These are phyloP conservation scores for Colletotrichum salicis DNA, from an alignment of 2,329 filamentous ascomycete genomes.

Conservation along the genomic window DNA sequence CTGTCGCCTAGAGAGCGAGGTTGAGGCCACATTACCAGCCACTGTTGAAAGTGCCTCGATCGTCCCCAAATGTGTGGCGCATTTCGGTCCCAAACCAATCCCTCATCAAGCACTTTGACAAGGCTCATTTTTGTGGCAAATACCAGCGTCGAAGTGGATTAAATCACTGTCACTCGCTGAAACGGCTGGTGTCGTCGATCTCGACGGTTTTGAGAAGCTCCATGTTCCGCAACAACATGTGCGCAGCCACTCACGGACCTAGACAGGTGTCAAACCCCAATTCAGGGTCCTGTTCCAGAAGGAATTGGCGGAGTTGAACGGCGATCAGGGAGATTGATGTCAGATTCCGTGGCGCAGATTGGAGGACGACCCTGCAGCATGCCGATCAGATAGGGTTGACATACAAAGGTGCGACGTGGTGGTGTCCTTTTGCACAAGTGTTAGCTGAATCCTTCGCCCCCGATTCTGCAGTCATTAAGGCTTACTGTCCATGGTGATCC, in stretches of 20 bases:
- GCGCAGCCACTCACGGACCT: neutral
- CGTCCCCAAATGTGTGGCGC: neutral
- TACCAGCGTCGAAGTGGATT: neutral
- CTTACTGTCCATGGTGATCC: neutral
- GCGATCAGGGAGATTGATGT: constrained; percentile 9
- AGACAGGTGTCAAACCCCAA: neutral
- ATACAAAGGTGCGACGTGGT: neutral
- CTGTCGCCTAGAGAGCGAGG: neutral
- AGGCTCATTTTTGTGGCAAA: neutral
- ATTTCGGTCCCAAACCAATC: constrained; percentile 1
- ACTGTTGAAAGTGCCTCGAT: neutral
- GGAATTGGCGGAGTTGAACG: neutral
- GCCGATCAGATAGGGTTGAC: constrained; percentile 15
- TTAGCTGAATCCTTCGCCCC: constrained; percentile 14
- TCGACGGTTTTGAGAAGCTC: neutral
- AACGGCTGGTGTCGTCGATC: neutral
- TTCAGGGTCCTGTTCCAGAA: neutral
- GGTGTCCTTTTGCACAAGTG: constrained; percentile 4
- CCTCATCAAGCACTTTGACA: neutral
- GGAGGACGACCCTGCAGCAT: neutral
- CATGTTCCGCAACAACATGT: neutral
- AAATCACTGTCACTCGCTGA: neutral
- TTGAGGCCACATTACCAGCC: neutral
- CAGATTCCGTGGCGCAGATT: constrained; percentile 1
- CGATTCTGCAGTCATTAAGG: constrained; percentile 10